Conservation (phyloP, 768 basidiomycete genomes). For the Rhizopogon rudus region DNA sequence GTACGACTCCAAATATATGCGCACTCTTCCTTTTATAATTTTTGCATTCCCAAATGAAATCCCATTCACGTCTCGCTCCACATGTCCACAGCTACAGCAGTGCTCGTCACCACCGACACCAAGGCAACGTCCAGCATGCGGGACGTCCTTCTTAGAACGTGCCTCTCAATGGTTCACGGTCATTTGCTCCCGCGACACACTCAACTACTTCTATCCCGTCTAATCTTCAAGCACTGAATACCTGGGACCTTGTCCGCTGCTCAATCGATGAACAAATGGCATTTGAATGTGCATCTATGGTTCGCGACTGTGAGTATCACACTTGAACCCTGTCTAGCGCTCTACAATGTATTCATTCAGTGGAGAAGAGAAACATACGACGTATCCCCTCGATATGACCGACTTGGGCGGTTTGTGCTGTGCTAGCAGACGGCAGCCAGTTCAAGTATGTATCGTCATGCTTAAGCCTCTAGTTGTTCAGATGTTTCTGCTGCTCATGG, state of each 20-base stretch:
- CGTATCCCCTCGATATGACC: slow-evolving; percentile 8
- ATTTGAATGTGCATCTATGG: slow-evolving; percentile 3
- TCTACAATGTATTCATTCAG: not conserved
- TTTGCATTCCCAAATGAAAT: too few relatives aligned
- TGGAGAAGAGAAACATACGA: not conserved
- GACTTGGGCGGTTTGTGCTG: slow-evolving; percentile 18
- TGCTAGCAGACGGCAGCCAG: slow-evolving; percentile 21
- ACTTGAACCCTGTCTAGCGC: not conserved
- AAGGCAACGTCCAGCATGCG: not conserved
- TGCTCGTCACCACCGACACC: too few relatives aligned
- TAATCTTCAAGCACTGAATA: not conserved
- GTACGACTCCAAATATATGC: too few relatives aligned
- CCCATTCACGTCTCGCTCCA: too few relatives aligned
- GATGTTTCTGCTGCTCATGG: slow-evolving; percentile 28
- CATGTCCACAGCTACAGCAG: too few relatives aligned
- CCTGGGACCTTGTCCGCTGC: slow-evolving; percentile 3
- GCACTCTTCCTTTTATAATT: too few relatives aligned
- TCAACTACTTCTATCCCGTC: not conserved
- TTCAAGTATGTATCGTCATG: slow-evolving; percentile 28
- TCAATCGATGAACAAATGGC: slow-evolving; percentile 5
- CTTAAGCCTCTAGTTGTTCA: slow-evolving; percentile 26
- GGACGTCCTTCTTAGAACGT: slow-evolving; percentile 11
- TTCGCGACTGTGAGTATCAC: not conserved
- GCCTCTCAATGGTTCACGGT: slow-evolving; percentile 7
- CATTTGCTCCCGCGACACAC: slow-evolving; percentile 5